Evolutionary conservation across 257 asterid species (phyloP).

Genomic region (Eustoma russellianum): DNA sequence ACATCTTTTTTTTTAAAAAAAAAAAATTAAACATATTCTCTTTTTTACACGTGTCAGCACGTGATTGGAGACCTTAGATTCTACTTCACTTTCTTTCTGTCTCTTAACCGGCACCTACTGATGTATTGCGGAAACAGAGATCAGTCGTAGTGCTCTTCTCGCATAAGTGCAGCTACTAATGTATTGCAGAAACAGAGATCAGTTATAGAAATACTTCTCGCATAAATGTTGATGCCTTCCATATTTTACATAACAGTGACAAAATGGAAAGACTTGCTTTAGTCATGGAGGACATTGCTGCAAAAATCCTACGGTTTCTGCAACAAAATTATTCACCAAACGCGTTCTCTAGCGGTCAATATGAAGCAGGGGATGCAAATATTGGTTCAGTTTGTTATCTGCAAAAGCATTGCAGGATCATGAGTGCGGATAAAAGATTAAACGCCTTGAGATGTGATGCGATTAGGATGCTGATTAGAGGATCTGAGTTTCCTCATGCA

Average conservation of each 20-base stretch:
- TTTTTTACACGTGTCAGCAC: too few relatives aligned
- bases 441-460: conserved; percentile 58
- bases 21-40: too few relatives aligned
- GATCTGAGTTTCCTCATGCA: conserved; percentile 66
- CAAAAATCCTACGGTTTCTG: conserved; percentile 31
- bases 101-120: too few relatives aligned
- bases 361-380: conserved; percentile 9
- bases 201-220: too few relatives aligned
- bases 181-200: too few relatives aligned
- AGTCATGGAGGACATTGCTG: conserved; percentile 35
- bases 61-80: too few relatives aligned
- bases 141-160: too few relatives aligned
- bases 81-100: too few relatives aligned
- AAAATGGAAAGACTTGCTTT: conserved; percentile 43
- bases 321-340: conserved; percentile 17
- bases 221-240: background rate
- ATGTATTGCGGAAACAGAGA: too few relatives aligned
- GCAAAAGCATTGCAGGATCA: conserved; percentile 34
- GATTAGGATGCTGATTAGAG: conserved; percentile 64
- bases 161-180: too few relatives aligned
- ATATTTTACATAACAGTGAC: conserved; percentile 28
- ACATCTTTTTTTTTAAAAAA: too few relatives aligned
- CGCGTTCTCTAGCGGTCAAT: background rate
- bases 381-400: conserved; percentile 37
- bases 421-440: conserved; percentile 17